Base-by-base conservation (phyloP, 2,329 filamentous ascomycete species). In the Acarospora socialis region DNA sequence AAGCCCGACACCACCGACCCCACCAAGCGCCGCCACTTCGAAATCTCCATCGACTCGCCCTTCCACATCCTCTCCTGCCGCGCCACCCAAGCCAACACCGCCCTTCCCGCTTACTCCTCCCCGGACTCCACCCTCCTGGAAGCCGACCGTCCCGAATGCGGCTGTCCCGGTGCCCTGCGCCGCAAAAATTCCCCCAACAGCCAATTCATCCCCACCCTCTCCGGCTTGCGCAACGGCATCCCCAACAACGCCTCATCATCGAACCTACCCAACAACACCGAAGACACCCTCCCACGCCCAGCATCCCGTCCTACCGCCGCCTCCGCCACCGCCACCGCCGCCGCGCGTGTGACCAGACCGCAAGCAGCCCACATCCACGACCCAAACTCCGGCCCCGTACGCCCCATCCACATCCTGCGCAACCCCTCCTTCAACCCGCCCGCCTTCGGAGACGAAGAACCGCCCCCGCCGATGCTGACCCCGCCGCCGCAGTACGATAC, bases 21-120 rank as follows among this genome's bases (percentile, higher is more conserved):
- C 0, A 65, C 63, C 1, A 86, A 86, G 49, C 73, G 84, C 41
- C 72, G 84, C 20, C 86, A 93, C 51, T 94, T 92, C 44, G 86
- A 94, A 54, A 93, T 93, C 46, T 92, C 83, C 43, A 94, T 94
- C 45, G 86, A 94, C 56, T 93, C 84, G 2, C 86, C 86, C 1
- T 87, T 94, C 51, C 87, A 87, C 39, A 82, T 93, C 27, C 77
- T 93, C 28, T 87, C 86, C 40, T 94, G 86, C 59, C 81, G 81
- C 40, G 84, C 86, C n/a, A 92, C 83, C 1, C 81, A 90, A 51
- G 78, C 81, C 30, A 93, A 93, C 54, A 92, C 80, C 16, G 74
- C 75, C 8, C 67, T 93, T 7, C 86, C 86, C 0, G 79, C 81
- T 10, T 94, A 94, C 52, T 74, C 72, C 6, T 68, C 59, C 34